Percentiles rank a stretch among this genome's conserved stretches.
These are phyloP conservation scores for Acanthamoeba healyi DNA, from an alignment of 208 protist genomes.

Conservation along the genomic window DNA sequence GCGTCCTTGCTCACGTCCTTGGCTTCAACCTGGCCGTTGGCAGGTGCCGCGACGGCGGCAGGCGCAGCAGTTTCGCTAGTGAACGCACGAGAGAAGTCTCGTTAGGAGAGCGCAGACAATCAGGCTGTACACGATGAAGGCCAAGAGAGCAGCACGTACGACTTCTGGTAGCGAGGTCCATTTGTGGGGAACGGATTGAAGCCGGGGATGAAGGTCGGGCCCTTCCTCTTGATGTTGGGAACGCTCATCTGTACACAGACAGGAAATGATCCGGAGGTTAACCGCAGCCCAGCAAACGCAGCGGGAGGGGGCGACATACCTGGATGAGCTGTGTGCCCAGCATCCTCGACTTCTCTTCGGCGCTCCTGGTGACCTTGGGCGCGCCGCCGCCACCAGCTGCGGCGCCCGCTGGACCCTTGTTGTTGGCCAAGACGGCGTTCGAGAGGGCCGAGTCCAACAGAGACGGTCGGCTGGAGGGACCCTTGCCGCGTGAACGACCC, in stretches of 20 bases:
- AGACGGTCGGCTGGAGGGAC: not conserved
- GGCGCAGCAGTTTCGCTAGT: not conserved
- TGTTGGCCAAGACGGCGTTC: not conserved
- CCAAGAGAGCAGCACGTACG: not conserved
- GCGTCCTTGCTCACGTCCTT: not conserved
- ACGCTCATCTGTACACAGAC: not conserved
- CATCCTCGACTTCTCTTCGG: slow-evolving; percentile 19
- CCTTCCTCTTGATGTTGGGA: slow-evolving; percentile 22
- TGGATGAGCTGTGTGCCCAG: slow-evolving; percentile 16
- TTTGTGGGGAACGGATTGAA: not conserved
- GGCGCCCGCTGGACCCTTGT: not conserved
- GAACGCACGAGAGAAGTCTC: not conserved
- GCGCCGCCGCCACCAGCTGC: not conserved
- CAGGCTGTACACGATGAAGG: not conserved
- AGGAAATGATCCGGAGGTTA: too few relatives aligned
- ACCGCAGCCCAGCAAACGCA: too few relatives aligned
- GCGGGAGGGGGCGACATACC: not conserved
- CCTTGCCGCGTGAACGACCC: slow-evolving; percentile 7
- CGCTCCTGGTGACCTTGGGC: not conserved
- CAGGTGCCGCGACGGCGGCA: not conserved
- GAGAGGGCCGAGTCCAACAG: slow-evolving; percentile 16
- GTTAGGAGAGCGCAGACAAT: not conserved
- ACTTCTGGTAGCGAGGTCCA: not conserved
- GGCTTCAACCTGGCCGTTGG: not conserved
- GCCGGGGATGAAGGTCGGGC: not conserved